Percentiles rank a stretch among this genome's conserved stretches.
Evolutionary conservation across 2,329 filamentous ascomycete species (phyloP).

Genomic region (Phoma sp.): DNA sequence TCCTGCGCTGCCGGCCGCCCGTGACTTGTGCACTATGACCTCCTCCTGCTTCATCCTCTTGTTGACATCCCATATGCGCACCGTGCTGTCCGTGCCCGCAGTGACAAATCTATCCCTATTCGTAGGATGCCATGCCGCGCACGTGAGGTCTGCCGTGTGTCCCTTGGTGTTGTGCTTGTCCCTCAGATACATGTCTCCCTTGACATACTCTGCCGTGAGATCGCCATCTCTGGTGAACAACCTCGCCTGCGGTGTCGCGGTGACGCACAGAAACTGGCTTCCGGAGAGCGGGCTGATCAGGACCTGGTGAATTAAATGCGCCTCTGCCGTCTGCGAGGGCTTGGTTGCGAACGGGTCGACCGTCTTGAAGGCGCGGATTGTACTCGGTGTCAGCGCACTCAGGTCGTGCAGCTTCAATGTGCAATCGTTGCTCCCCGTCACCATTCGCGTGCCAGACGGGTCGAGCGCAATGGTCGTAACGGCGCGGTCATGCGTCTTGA

Average conservation of each 20-base stretch:
- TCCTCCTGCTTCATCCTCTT: conserved; percentile 89
- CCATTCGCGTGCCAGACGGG: conserved; percentile 80
- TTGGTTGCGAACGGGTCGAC: conserved; percentile 87
- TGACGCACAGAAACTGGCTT: conserved; percentile 82
- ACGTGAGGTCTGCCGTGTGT: conserved; percentile 89
- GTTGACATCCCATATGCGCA: conserved; percentile 97
- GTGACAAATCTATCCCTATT: conserved; percentile 87
- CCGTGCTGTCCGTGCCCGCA: conserved; percentile 90
- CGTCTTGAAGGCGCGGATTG: conserved; percentile 90
- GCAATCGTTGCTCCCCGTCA: conserved; percentile 92
- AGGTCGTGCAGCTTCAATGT: conserved; percentile 94
- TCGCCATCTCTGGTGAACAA: conserved; percentile 91
- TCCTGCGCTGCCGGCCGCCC: conserved; percentile 84
- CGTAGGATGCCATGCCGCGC: conserved; percentile 88
- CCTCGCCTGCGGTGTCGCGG: conserved; percentile 88
- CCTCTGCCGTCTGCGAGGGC: conserved; percentile 73
- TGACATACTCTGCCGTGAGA: conserved; percentile 84
- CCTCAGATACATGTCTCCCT: conserved; percentile 97
- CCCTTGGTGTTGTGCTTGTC: conserved; percentile 99
- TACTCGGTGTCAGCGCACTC: conserved; percentile 92
- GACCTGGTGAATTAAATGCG: conserved; percentile 86
- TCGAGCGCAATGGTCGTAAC: conserved; percentile 87
- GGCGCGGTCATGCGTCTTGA: conserved; percentile 90
- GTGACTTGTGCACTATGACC: conserved; percentile 95
- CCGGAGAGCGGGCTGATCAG: conserved; percentile 86